Percentiles rank a stretch among this genome's conserved stretches.
phyloP scores from a whole-genome alignment of 139 green algal species.

The Auxenochlorella protothecoides region DNA sequence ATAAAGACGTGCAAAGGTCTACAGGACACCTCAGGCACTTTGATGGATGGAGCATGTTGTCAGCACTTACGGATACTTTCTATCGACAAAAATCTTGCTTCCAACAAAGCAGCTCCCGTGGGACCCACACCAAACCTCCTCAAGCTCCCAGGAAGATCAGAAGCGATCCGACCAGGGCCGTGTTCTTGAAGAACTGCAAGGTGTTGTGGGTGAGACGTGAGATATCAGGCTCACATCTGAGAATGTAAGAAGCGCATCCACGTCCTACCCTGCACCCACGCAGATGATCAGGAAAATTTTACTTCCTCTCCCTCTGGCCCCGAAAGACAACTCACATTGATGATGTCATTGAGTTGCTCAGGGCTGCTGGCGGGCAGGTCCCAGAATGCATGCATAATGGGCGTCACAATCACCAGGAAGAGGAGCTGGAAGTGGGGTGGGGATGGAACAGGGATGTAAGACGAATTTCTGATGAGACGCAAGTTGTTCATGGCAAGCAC shows the following conservation, averaged over 20 bases:
- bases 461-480: too few species aligned
- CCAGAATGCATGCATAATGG: not conserved
- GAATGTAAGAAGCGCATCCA: not conserved
- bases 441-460: not conserved
- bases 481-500: too few species aligned
- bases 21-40: too few species aligned
- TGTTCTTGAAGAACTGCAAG: not conserved
- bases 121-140: not conserved
- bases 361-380: not conserved
- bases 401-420: not conserved
- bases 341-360: not conserved
- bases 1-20: too few species aligned
- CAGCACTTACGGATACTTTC: too few species aligned
- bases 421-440: not conserved
- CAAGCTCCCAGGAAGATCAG: not conserved
- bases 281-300: not conserved
- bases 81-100: too few species aligned
- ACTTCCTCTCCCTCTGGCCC: not conserved
- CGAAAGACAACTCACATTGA: not conserved
- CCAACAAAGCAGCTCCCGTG: too few species aligned
- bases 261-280: not conserved
- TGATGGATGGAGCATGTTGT: too few species aligned
- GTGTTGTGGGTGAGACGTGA: not conserved
- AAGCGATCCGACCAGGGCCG: not conserved
- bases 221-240: not conserved